phyloP scores from a whole-genome alignment of 1,284 basidiomycete genomes.

The Inonotus hispidus region DNA sequence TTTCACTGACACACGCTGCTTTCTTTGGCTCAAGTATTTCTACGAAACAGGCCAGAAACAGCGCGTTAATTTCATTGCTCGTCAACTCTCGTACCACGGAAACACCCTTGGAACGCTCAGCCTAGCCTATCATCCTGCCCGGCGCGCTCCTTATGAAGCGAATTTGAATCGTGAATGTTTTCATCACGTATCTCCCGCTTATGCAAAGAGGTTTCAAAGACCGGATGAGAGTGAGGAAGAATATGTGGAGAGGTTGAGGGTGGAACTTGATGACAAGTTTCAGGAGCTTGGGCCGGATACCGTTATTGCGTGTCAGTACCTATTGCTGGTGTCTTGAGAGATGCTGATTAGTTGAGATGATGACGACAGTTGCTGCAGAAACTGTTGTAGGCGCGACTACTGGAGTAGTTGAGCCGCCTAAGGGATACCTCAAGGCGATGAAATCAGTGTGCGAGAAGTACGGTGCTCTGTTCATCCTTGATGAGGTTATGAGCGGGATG shows the following conservation, averaged over 20 bases:
- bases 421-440: slow-evolving; percentile 79
- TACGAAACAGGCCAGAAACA: slow-evolving; percentile 63
- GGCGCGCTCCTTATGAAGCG: slow-evolving; percentile 60
- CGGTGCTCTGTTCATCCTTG: slow-evolving; percentile 80
- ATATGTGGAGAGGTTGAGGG: slow-evolving; percentile 68
- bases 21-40: slow-evolving; percentile 46
- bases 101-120: slow-evolving; percentile 72
- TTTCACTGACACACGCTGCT: too few relatives aligned
- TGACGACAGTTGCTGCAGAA: slow-evolving; percentile 68
- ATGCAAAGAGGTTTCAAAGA: slow-evolving; percentile 69
- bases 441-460: slow-evolving; percentile 84
- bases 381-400: slow-evolving; percentile 80
- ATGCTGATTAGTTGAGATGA: neutral
- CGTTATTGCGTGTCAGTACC: slow-evolving; percentile 67
- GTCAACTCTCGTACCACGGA: slow-evolving; percentile 78
- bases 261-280: slow-evolving; percentile 83
- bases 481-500: slow-evolving; percentile 87
- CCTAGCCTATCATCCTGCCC: slow-evolving; percentile 57
- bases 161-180: slow-evolving; percentile 62
- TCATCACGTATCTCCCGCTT: slow-evolving; percentile 83
- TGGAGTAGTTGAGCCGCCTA: slow-evolving; percentile 68
- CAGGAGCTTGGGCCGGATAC: slow-evolving; percentile 74
- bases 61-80: slow-evolving; percentile 74
- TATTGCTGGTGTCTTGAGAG: neutral
- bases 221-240: slow-evolving; percentile 67